Evolutionary conservation across 148 eudicot genomes (phyloP), one percentile per base, ranked within the genome.

Genomic region (Dysphania ambrosioides): DNA sequence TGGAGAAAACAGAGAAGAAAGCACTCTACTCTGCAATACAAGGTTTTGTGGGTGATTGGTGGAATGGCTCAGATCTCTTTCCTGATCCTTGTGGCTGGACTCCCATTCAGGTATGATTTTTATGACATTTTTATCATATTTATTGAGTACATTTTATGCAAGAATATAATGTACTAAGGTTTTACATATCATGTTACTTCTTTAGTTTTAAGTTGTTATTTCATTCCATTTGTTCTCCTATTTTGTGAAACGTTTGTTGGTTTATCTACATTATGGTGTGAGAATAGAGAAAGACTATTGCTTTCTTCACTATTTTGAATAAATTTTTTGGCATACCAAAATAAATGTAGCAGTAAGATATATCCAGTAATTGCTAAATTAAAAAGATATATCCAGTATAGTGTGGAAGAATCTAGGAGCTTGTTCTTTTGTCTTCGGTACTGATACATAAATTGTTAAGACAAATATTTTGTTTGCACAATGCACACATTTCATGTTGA

Each of bases 81-180:
- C 97, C 97, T 47, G 96, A 92, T 73, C 97, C 97, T 65, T 92
- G 97, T 86, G 97, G 97, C 5, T 92, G 97, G 97, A 90, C 97
- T 61, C 96, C 96, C 2, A 92, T 92, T 38, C 91, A 90, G 97
- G 97, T 92, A 84, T 18, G 2, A 26, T 15, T 26, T 23, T 4
- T n/a, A 34, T 21, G 11, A 2, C 34, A 21, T 35, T 27, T 55
- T 21, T 72, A 26, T 8, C 19, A 36, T 31, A 53, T 49, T 1
- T 11, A 51, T 51, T 71, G 21, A 38, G 15, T 77, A 8, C 21
- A 32, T 35, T 26, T 70, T 34, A 26, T 34, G 41, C 1, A 64
- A 12, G 51, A 23, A 36, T 40, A 66, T 18, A 32, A 34, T 66
- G 38, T 66, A 38, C 70, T 66, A 26, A 32, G 12, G 1, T 60